Evolutionary conservation across 2,329 filamentous ascomycete species (phyloP).

Genomic region (Diaporthe citrichinensis): DNA sequence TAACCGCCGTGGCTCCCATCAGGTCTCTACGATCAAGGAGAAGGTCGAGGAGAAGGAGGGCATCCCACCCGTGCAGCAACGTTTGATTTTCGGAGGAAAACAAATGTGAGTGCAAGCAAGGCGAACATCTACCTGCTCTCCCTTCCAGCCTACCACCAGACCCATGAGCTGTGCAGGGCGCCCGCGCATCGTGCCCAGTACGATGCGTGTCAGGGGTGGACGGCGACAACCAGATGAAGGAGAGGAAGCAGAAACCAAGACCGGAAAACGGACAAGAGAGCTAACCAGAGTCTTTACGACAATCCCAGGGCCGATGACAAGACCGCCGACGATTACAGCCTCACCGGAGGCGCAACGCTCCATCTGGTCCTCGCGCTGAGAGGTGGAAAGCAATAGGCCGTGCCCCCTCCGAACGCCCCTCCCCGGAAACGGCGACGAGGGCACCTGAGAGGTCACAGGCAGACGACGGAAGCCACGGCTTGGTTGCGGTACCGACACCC

Average conservation of each 20-base stretch:
- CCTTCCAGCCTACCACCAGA: background rate
- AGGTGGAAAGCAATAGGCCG: conserved; percentile 69
- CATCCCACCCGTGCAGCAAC: conserved; percentile 96
- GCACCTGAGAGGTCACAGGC: background rate
- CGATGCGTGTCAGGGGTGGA: no score
- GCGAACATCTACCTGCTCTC: no score
- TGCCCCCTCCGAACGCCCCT: background rate
- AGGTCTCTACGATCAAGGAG: conserved; percentile 98
- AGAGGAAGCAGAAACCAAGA: background rate
- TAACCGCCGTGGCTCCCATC: conserved; percentile 32
- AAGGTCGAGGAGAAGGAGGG: conserved; percentile 99
- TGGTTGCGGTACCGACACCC: background rate
- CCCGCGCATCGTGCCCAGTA: background rate
- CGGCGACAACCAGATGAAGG: background rate
- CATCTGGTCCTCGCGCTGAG: conserved; percentile 96
- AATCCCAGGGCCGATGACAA: conserved; percentile 88
- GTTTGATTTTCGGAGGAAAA: conserved; percentile 96
- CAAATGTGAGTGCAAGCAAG: conserved; percentile 82
- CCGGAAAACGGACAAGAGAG: background rate
- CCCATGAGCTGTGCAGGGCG: background rate
- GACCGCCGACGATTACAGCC: conserved; percentile 88
- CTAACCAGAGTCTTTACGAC: background rate
- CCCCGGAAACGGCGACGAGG: background rate
- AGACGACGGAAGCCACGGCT: background rate
- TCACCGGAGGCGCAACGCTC: conserved; percentile 92